These are phyloP conservation scores for Talaromyces stipitatus DNA, from an alignment of 495 filamentous ascomycete species.

Conservation along the genomic window DNA sequence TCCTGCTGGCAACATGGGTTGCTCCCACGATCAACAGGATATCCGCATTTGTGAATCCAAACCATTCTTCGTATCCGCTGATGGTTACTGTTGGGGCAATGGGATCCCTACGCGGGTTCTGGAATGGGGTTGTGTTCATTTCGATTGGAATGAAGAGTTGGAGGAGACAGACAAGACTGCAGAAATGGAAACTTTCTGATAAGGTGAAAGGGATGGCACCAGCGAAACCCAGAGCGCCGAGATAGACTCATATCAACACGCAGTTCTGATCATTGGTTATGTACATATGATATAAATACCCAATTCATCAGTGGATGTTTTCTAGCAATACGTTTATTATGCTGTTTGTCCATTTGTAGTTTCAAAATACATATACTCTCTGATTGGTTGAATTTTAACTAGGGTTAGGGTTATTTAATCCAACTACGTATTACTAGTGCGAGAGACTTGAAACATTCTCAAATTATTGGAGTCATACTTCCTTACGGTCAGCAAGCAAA, in stretches of 20 bases:
- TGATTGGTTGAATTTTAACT: too few species aligned
- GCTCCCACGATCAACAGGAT: constrained; percentile 34
- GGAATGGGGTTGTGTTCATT: constrained; percentile 41
- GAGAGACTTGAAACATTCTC: too few species aligned
- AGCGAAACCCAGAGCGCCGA: too few species aligned
- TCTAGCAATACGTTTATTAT: too few species aligned
- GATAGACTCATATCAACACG: not conserved
- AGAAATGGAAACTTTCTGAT: not conserved
- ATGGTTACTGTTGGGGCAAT: constrained; percentile 29
- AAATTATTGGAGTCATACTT: too few species aligned
- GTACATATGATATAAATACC: not conserved
- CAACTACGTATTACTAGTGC: too few species aligned
- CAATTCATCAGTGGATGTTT: too few species aligned
- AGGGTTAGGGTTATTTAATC: too few species aligned
- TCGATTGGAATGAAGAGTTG: constrained; percentile 30
- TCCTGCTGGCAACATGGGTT: constrained; percentile 37
- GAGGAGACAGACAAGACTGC: constrained; percentile 14
- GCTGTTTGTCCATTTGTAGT: too few species aligned
- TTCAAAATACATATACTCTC: too few species aligned
- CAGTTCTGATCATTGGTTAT: not conserved
- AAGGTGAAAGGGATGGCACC: not conserved
- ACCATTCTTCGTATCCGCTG: constrained; percentile 25
- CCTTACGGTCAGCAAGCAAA: too few species aligned
- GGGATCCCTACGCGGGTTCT: constrained; percentile 38
- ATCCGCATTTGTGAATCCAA: constrained; percentile 25